These are phyloP conservation scores for Bisporella sp. DNA, from an alignment of 2,329 filamentous ascomycete genomes.

Conservation along the genomic window DNA sequence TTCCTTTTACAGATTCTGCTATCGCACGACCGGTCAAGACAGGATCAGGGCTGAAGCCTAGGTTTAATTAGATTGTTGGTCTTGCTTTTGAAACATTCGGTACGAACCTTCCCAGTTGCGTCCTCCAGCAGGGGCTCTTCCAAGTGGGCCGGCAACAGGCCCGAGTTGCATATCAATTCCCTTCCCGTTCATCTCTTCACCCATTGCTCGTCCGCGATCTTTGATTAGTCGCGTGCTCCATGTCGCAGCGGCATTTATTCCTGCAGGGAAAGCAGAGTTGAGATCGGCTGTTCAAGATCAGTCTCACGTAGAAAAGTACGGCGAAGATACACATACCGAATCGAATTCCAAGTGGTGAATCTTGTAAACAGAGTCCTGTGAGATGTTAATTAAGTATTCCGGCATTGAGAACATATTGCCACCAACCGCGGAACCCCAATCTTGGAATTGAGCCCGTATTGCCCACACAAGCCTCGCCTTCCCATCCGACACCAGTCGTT, in stretches of 20 bases:
- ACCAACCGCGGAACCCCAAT: constrained; percentile 15
- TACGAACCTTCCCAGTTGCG: constrained; percentile 55
- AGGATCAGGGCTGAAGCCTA: constrained; percentile 61
- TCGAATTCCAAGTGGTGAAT: constrained; percentile 30
- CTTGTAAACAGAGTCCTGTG: constrained; percentile 25
- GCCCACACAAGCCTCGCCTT: constrained; percentile 25
- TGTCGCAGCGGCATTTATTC: constrained; percentile 68
- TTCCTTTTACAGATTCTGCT: constrained; percentile 67
- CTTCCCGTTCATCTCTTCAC: constrained; percentile 65
- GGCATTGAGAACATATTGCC: neutral
- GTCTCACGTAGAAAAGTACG: neutral
- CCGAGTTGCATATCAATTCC: constrained; percentile 67
- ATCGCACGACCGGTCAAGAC: constrained; percentile 68
- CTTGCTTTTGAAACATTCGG: neutral
- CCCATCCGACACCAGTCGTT: constrained; percentile 66
- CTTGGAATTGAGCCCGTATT: constrained; percentile 27
- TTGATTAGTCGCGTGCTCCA: constrained; percentile 69
- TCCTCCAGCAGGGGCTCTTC: constrained; percentile 59
- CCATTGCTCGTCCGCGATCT: constrained; percentile 59
- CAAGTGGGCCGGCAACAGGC: constrained; percentile 65
- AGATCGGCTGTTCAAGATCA: constrained; percentile 46
- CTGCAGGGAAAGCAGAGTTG: constrained; percentile 69
- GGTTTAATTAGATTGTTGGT: neutral
- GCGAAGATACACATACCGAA: constrained; percentile 26
- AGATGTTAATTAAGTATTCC: neutral